These are phyloP conservation scores for Leccinum truebloodii DNA, from an alignment of 768 basidiomycete species.

Conservation along the genomic window DNA sequence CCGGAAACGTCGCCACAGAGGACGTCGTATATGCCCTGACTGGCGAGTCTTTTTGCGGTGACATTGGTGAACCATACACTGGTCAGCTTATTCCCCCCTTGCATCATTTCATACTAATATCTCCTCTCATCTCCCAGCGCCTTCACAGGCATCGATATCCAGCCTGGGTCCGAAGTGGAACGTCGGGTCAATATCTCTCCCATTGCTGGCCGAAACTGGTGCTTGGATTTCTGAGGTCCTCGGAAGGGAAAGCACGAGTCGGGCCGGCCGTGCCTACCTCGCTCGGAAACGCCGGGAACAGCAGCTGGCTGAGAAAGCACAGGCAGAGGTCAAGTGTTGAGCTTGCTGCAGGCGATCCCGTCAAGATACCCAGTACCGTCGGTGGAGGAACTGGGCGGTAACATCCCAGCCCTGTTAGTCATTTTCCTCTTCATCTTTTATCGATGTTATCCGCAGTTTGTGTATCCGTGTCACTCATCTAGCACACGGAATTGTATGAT, in stretches of 20 bases:
- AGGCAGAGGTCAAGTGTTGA: slow-evolving; percentile 12
- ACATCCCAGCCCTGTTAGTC: background rate
- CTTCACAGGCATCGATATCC: background rate
- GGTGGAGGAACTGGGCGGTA: too few relatives aligned
- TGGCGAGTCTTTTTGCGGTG: slow-evolving; percentile 58
- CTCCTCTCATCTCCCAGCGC: background rate
- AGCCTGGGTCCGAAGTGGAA: slow-evolving; percentile 25
- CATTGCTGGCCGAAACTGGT: slow-evolving; percentile 72
- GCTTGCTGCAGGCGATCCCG: too few relatives aligned
- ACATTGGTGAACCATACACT: slow-evolving; percentile 36
- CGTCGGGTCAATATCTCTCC: slow-evolving; percentile 53
- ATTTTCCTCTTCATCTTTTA: background rate
- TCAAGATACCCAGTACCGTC: too few relatives aligned
- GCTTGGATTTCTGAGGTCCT: slow-evolving; percentile 79
- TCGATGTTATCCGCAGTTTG: background rate
- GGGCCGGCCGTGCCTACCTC: slow-evolving; percentile 72
- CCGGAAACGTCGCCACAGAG: slow-evolving; percentile 94
- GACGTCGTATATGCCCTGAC: slow-evolving; percentile 83
- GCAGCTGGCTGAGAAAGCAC: slow-evolving; percentile 18
- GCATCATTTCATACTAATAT: background rate
- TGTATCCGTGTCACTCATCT: background rate
- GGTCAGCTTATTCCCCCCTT: background rate
- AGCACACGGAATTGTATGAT: background rate
- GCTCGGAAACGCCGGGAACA: slow-evolving; percentile 47
- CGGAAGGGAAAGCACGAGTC: slow-evolving; percentile 67